These are phyloP conservation scores for Aureobasidium sp. DNA, from an alignment of 2,329 filamentous ascomycete species.

Conservation along the genomic window DNA sequence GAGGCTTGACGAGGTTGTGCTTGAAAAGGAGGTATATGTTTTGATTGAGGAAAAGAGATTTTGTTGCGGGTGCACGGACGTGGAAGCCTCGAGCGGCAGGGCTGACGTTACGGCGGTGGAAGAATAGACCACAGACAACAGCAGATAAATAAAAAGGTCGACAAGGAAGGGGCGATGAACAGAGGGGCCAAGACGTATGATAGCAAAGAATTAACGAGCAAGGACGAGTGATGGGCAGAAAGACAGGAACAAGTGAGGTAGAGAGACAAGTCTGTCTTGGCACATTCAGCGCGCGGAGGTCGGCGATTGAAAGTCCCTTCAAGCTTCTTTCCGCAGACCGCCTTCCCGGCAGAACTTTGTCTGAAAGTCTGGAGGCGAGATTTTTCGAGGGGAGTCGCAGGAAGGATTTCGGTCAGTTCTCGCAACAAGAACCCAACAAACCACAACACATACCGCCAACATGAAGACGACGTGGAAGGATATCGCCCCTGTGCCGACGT, in stretches of 20 bases:
- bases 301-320: neutral
- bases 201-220: no score
- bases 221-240: no score
- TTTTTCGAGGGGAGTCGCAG: neutral
- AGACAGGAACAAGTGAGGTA: no score
- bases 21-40: neutral
- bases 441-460: constrained; percentile 17
- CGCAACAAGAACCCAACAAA: neutral
- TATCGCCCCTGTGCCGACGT: constrained; percentile 54
- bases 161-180: no score
- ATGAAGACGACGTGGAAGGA: constrained; percentile 57
- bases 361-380: constrained; percentile 5
- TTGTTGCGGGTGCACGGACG: neutral
- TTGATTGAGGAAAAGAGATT: no score
- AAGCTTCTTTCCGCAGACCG: constrained; percentile 4
- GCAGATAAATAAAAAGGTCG: no score
- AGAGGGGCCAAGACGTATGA: no score
- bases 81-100: neutral
- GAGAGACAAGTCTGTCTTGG: no score
- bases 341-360: constrained; percentile 1
- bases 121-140: no score
- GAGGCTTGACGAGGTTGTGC: neutral
- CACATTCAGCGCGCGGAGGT: neutral
- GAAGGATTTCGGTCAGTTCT: neutral
- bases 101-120: no score